Conservation (phyloP, 495 filamentous ascomycete species). For the Platismatia glauca region DNA sequence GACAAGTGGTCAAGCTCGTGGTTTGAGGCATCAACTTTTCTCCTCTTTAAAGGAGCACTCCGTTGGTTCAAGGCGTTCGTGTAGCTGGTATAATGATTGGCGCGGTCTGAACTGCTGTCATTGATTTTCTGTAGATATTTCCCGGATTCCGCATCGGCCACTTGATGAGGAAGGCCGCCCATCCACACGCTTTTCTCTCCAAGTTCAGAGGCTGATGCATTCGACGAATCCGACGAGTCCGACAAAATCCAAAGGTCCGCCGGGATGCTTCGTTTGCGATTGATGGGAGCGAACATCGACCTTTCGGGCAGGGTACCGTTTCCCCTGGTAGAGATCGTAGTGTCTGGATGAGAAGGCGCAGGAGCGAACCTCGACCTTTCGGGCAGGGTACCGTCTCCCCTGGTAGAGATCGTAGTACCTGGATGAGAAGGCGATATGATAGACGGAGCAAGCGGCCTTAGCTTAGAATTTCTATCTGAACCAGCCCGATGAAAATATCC, state of each 20-base stretch:
- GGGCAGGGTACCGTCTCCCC: not conserved
- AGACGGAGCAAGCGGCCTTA: constrained; percentile 4
- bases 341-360: not conserved
- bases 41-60: not conserved
- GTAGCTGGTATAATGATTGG: not conserved
- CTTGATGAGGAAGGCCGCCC: not conserved
- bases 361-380: not conserved
- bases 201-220: not conserved
- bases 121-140: not conserved
- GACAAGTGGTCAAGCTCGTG: not conserved
- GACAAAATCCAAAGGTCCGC: not conserved
- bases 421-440: not conserved
- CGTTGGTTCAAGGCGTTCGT: not conserved
- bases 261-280: not conserved
- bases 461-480: not conserved
- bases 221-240: not conserved
- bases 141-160: not conserved
- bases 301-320: not conserved
- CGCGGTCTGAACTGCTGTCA: not conserved
- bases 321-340: not conserved
- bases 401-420: not conserved
- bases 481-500: constrained; percentile 6
- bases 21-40: not conserved
- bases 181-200: not conserved
- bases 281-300: not conserved